A percentile compares a stretch with the other conserved stretches of the same genome.
phyloP scores from a whole-genome alignment of 306 rosid species.

The Lupinus albus region DNA sequence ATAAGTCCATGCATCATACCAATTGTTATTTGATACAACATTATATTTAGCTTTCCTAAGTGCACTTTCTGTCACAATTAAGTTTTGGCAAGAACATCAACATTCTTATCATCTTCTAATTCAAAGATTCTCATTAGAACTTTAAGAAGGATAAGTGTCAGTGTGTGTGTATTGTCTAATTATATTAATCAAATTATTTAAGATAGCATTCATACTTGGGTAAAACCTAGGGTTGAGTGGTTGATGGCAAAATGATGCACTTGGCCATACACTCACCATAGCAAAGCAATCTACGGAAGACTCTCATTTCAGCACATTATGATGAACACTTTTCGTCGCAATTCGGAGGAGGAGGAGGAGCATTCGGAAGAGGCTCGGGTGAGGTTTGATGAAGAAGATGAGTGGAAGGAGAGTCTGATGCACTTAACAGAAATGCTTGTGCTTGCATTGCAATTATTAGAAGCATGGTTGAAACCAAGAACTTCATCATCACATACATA shows the following conservation, averaged over 20 bases:
- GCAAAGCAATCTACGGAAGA: neutral
- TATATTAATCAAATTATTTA: neutral
- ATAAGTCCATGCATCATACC: neutral
- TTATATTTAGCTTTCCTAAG: neutral
- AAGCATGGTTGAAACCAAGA: slow-evolving; percentile 13
- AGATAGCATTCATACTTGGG: neutral
- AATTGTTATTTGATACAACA: neutral
- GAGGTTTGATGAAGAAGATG: neutral
- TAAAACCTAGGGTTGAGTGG: neutral
- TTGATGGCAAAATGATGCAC: slow-evolving; percentile 24
- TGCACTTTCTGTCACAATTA: slow-evolving; percentile 17
- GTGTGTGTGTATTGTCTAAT: neutral
- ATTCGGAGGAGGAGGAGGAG: neutral
- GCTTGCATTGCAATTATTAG: slow-evolving; percentile 25
- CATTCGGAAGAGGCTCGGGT: neutral
- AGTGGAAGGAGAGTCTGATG: neutral
- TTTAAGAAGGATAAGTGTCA: neutral
- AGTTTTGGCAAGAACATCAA: neutral
- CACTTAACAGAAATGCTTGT: neutral
- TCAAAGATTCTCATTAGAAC: slow-evolving; percentile 22
- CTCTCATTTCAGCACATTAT: neutral
- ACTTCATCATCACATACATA: neutral
- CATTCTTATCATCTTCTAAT: slow-evolving; percentile 5
- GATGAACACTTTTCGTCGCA: slow-evolving; percentile 11
- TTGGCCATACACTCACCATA: slow-evolving; percentile 3